Evolutionary conservation across 2,329 filamentous ascomycete genomes (phyloP), one percentile per base, ranked within the genome.

Genomic region (Mycosphaerella arachidis): DNA sequence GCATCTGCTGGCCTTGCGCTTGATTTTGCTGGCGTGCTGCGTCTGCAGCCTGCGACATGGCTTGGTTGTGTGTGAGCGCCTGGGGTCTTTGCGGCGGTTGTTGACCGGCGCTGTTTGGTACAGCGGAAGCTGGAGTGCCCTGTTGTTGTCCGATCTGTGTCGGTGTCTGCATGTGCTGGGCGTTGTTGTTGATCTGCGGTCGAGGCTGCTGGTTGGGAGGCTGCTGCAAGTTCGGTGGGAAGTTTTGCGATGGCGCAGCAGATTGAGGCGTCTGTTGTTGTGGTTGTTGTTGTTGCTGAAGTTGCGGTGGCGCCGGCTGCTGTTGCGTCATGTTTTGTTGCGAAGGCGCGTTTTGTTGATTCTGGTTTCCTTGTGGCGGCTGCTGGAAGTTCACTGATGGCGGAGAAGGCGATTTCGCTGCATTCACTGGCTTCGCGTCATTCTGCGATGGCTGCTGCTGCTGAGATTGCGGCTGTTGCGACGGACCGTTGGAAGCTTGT

Each of bases 1-100:
- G 67, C 48, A 59, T 65, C 48, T 63, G 62, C 18, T 60, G 60
- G 31, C 52, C 46, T 31, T 62, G 65, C 48, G 62, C 59, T 50
- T 57, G 55, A 56, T 64, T 65, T 31, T 64, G 64, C 27, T 63
- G 61, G 18, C 59, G 48, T 13, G 30, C 31, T 60, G 55, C 16
- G 33, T 56, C 56, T 68, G 62, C 58, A 31, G 78, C 77, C 46
- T 74, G 74, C 57, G 69, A 72, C 59, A 80, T 74, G 2, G 78
- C 78, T 43, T 75, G 76, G 64, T 76, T 73, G 63, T 80, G 78
- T 20, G 75, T 75, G 51, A 80, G 74, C 13, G 68, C 53, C 53
- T 71, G 70, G 27, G 70, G 70, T n/a, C 64, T 66, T 29, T 68
- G 65, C 13, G 58, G 66, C 35, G 61, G 60, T 35, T 63, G 64